Base-by-base conservation (phyloP, 441 rosid genomes). In the Euphorbia celastroides region DNA sequence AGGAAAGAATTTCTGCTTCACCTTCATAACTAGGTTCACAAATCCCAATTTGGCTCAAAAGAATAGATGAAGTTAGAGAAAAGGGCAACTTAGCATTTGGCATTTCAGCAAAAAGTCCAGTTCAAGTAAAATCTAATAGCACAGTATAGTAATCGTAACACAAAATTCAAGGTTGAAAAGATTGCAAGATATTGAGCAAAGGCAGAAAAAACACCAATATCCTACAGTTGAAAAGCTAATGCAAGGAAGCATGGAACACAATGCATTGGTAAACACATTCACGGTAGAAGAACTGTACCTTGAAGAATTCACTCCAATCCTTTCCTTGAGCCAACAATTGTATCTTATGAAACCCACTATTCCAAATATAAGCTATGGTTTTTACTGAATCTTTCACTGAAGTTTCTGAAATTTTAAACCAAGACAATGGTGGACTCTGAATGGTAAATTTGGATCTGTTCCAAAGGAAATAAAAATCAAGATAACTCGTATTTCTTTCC, bases 251-350 rank as follows among this genome's bases (percentile, higher is more conserved):
- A 30, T 38, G 48, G 23, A 27, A 38, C 26, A 0, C 26, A 12
- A 51, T 7, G 16, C 36, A 71, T n/a, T 25, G 6, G 48, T 58
- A 32, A 27, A 52, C 2, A 2, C 7, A 25, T 11, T 42, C 56
- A 30, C 65, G 5, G 23, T 44, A 67, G 62, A 80, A 64, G 51
- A 69, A 70, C 44, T 61, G 61, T 81, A 93, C 94, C 96, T 82
- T 80, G 65, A 86, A 76, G 84, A 88, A 86, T 68, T 70, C 77
- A 62, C 65, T 76, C 93, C 95, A 88, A 68, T 84, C 89, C 66
- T 76, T 81, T 75, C 92, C 97, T 67, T 64, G 73, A 65, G 80
- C 87, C 75, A 90, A 72, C 48, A 77, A 72, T 71, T 74, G 78
- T 23, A 82, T 58, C 57, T 32, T 68, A 41, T 63, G 48, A 62